Percentiles rank a stretch among this genome's conserved stretches.
Evolutionary conservation across 345 rosid genomes (phyloP).

Genomic region (Psidium guajava): DNA sequence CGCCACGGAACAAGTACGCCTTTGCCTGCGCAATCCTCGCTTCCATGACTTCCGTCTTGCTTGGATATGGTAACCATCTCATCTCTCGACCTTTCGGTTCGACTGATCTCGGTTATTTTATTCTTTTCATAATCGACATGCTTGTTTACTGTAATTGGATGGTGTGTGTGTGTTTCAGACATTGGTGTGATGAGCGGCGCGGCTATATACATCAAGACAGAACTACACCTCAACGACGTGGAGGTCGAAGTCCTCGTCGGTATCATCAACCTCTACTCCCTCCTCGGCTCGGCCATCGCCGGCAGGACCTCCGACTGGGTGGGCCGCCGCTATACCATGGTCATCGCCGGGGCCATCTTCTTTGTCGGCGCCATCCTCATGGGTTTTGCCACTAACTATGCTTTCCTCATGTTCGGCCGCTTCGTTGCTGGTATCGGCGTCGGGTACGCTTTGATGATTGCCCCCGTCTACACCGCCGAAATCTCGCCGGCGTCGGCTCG

Average conservation of each 20-base stretch:
- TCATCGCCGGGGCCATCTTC: constrained; percentile 72
- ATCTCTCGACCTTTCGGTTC: background rate
- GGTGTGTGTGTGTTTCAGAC: background rate
- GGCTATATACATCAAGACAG: no score
- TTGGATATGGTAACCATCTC: constrained; percentile 56
- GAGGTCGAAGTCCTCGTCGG: constrained; percentile 56
- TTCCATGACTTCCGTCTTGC: constrained; percentile 75
- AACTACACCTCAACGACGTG: constrained; percentile 19
- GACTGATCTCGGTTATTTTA: background rate
- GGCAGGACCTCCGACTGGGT: constrained; percentile 86
- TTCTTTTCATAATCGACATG: background rate
- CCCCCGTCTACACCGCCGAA: constrained; percentile 88
- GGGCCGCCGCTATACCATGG: constrained; percentile 94
- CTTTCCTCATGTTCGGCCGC: constrained; percentile 86
- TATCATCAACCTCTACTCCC: constrained; percentile 48
- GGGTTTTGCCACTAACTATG: constrained; percentile 77
- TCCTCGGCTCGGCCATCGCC: constrained; percentile 72
- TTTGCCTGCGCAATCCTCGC: constrained; percentile 62
- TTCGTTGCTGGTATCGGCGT: constrained; percentile 86
- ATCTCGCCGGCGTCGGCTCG: constrained; percentile 87
- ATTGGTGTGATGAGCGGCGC: no score
- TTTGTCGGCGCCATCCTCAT: constrained; percentile 74
- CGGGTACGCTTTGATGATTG: constrained; percentile 90
- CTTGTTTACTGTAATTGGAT: background rate
- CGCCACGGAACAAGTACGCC: constrained; percentile 55